phyloP scores from a whole-genome alignment of 1,284 basidiomycete genomes.

The Megacollybia platyphylla region DNA sequence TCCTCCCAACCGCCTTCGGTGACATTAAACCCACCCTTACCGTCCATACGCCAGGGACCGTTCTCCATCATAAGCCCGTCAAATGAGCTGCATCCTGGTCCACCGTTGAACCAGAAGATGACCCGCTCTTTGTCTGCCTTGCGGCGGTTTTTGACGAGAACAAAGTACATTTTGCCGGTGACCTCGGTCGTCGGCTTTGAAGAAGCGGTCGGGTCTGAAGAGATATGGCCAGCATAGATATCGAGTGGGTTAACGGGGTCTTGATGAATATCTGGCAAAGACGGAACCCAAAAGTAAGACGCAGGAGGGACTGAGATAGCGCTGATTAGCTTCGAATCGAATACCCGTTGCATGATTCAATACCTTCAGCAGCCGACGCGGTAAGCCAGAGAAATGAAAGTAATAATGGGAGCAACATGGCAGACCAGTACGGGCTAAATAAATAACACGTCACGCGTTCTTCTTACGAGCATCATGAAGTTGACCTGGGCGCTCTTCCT shows the following conservation, averaged over 20 bases:
- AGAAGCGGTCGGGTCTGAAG: slow-evolving; percentile 61
- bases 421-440: too few relatives aligned
- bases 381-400: too few relatives aligned
- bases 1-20: slow-evolving; percentile 96
- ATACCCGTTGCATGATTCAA: too few relatives aligned
- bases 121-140: slow-evolving; percentile 80
- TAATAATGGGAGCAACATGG: too few relatives aligned
- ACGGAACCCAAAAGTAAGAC: slow-evolving; percentile 74
- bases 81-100: slow-evolving; percentile 93
- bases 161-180: slow-evolving; percentile 79
- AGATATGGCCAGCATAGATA: slow-evolving; percentile 72
- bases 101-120: slow-evolving; percentile 97
- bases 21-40: slow-evolving; percentile 66
- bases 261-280: slow-evolving; percentile 65
- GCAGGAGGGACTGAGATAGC: slow-evolving; percentile 51
- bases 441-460: too few relatives aligned
- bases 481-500: slow-evolving; percentile 17
- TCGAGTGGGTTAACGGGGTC: slow-evolving; percentile 59
- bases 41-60: slow-evolving; percentile 82
- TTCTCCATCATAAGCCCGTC: slow-evolving; percentile 98
- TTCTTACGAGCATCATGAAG: too few relatives aligned
- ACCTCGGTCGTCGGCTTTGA: slow-evolving; percentile 38
- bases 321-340: background rate
- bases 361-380: too few relatives aligned
- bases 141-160: slow-evolving; percentile 81